Percentiles rank a stretch among this genome's conserved stretches.
These are phyloP conservation scores for Taphrina confusa DNA, from an alignment of 1,139 yeast genomes.

Conservation along the genomic window DNA sequence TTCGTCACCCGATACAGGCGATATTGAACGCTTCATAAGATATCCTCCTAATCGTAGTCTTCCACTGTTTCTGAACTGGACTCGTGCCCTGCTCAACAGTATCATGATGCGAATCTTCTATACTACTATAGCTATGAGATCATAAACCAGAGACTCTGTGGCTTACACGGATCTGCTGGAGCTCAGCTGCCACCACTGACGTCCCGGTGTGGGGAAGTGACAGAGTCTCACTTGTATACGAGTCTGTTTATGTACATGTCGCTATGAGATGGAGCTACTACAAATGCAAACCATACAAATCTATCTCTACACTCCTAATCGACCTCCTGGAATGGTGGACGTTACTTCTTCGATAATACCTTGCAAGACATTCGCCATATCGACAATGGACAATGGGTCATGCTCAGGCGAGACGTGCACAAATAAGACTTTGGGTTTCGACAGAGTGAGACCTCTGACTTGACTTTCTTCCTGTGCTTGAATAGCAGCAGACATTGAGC, in stretches of 20 bases:
- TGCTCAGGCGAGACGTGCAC: slow-evolving; percentile 25
- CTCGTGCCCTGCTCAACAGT: too few relatives aligned
- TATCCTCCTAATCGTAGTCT: too few relatives aligned
- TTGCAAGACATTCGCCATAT: slow-evolving; percentile 22
- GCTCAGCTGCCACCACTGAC: too few relatives aligned
- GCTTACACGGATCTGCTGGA: too few relatives aligned
- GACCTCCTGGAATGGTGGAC: neutral
- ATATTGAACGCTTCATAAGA: slow-evolving; percentile 12
- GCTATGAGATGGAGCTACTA: too few relatives aligned
- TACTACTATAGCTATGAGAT: too few relatives aligned
- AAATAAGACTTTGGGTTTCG: slow-evolving; percentile 14
- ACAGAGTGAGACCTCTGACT: neutral
- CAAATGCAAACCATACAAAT: too few relatives aligned
- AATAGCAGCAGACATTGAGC: slow-evolving; percentile 15
- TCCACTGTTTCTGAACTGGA: neutral
- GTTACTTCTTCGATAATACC: slow-evolving; percentile 9
- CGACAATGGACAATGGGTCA: slow-evolving; percentile 5
- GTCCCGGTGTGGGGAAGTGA: too few relatives aligned
- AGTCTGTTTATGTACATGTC: too few relatives aligned
- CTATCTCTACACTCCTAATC: neutral
- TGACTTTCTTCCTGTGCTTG: neutral
- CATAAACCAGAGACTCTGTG: neutral
- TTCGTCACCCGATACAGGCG: neutral
- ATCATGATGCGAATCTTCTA: too few relatives aligned
- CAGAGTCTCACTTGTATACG: too few relatives aligned